Conservation (phyloP, 345 rosid genomes). For the Stellera chamaejasme region DNA sequence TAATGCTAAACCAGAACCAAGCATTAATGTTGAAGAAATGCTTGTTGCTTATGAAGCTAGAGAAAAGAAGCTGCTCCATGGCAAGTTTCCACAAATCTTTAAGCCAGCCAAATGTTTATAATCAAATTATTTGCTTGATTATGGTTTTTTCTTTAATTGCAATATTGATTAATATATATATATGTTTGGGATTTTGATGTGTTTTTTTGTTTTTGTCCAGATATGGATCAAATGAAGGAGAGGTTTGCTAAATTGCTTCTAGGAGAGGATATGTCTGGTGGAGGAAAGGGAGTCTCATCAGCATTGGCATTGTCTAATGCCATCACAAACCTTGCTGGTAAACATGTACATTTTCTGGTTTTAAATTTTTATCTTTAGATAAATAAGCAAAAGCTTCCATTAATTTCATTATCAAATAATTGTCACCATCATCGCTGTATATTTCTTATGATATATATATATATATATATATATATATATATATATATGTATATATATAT, state of each 20-base stretch:
- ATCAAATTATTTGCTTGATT: neutral
- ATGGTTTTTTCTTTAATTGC: no score
- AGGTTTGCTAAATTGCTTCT: slow-evolving; percentile 29
- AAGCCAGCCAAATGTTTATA: neutral
- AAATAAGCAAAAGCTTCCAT: no score
- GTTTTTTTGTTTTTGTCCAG: slow-evolving; percentile 18
- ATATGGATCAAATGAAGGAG: slow-evolving; percentile 32
- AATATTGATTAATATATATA: no score
- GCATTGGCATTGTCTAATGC: slow-evolving; percentile 30
- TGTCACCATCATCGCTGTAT: no score
- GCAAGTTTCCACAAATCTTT: slow-evolving; percentile 8
- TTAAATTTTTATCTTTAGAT: no score
- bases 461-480: no score
- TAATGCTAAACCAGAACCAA: slow-evolving; percentile 10
- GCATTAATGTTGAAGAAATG: slow-evolving; percentile 1
- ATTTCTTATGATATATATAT: no score
- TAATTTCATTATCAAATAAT: no score
- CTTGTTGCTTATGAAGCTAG: slow-evolving; percentile 18
- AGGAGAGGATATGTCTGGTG: slow-evolving; percentile 43
- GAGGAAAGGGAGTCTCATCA: slow-evolving; percentile 39
- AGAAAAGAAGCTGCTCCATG: slow-evolving; percentile 30
- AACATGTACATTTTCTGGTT: no score
- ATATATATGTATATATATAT: no score
- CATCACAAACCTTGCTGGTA: no score
- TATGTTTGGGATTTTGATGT: no score